Evolutionary conservation across 805 yeast genomes (phyloP).

Genomic region (Lachancea quebecensis): DNA sequence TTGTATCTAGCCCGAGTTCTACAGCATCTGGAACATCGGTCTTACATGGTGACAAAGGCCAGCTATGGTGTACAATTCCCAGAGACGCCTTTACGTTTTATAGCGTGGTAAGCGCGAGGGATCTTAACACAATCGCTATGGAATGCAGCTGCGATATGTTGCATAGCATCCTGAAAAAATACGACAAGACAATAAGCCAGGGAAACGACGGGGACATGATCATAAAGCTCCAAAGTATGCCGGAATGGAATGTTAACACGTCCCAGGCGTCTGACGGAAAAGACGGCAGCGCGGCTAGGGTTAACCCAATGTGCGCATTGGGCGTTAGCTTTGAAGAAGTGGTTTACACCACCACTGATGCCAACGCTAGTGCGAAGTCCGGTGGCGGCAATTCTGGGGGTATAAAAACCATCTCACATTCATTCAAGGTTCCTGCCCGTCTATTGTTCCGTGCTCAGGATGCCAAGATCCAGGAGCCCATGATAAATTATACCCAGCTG

Average conservation of each 20-base stretch:
- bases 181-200: constrained; percentile 25
- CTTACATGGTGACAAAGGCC: constrained; percentile 26
- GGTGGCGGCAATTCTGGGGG: constrained; percentile 3
- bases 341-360: constrained; percentile 12
- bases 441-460: constrained; percentile 50
- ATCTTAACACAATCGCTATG: constrained; percentile 25
- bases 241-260: constrained; percentile 21
- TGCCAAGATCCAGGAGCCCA: constrained; percentile 55
- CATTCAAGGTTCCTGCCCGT: constrained; percentile 66
- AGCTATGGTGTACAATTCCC: constrained; percentile 31
- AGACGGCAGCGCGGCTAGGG: constrained; percentile 6
- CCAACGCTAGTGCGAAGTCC: constrained; percentile 6
- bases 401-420: constrained; percentile 45
- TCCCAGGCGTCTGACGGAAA: constrained; percentile 3
- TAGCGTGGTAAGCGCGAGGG: constrained; percentile 24
- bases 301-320: constrained; percentile 24
- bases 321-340: constrained; percentile 28
- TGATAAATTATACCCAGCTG: constrained; percentile 45
- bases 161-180: constrained; percentile 25
- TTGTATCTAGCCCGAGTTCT: constrained; percentile 27
- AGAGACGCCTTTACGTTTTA: constrained; percentile 26
- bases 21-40: constrained; percentile 12
- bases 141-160: constrained; percentile 29
- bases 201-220: constrained; percentile 25
- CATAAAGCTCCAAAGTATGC: constrained; percentile 23